A percentile compares a stretch with the other conserved stretches of the same genome.
Evolutionary conservation across 2,329 filamentous ascomycete species (phyloP).

Genomic region (Albophoma yamanashiensis): DNA sequence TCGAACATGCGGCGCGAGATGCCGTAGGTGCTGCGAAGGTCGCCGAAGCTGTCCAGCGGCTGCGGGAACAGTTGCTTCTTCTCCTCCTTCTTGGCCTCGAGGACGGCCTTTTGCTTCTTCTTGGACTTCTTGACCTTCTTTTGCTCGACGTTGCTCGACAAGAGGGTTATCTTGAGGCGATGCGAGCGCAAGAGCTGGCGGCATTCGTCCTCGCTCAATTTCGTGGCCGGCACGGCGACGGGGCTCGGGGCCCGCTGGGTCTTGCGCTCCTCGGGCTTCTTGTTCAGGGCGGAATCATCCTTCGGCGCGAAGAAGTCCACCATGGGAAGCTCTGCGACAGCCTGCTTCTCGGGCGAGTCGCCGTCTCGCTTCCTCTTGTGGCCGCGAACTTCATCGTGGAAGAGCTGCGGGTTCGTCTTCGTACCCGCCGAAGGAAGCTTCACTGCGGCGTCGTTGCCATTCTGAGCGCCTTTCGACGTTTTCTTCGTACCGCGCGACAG

Average conservation of each 20-base stretch:
- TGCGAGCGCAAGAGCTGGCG: constrained; percentile 67
- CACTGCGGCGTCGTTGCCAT: constrained; percentile 18
- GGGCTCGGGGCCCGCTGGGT: constrained; percentile 17
- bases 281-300: constrained; percentile 21
- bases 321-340: constrained; percentile 28
- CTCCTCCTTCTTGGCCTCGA: constrained; percentile 34
- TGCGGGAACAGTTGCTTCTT: constrained; percentile 63
- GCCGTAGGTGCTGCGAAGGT: constrained; percentile 61
- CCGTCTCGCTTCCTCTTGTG: constrained; percentile 45
- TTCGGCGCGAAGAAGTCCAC: constrained; percentile 51
- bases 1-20: constrained; percentile 63
- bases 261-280: constrained; percentile 11
- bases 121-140: constrained; percentile 43
- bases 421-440: constrained; percentile 56
- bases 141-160: constrained; percentile 41
- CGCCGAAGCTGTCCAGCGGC: constrained; percentile 66
- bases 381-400: constrained; percentile 42
- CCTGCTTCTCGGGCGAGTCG: constrained; percentile 21
- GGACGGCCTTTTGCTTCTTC: constrained; percentile 37
- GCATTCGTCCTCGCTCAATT: constrained; percentile 58
- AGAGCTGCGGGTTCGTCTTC: constrained; percentile 58
- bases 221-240: constrained; percentile 13
- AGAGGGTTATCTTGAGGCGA: constrained; percentile 71
- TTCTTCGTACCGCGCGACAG: constrained; percentile 60
- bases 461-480: constrained; percentile 25